These are phyloP conservation scores for Leccinellum albellum DNA, from an alignment of 768 basidiomycete genomes.

Conservation along the genomic window DNA sequence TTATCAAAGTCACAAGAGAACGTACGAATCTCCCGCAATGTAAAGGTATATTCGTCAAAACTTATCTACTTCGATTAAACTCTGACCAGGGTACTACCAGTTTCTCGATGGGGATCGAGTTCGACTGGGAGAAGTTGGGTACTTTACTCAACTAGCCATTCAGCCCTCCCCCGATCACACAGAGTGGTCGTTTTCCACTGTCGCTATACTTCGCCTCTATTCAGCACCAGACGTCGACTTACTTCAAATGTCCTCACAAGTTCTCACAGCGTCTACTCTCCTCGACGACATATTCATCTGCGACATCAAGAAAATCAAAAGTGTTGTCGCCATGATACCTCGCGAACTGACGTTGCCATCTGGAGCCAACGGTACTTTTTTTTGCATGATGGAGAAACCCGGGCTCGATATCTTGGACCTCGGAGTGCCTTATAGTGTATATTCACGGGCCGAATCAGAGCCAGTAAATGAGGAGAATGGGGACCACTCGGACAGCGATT, in stretches of 20 bases:
- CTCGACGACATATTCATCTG: slow-evolving; percentile 14
- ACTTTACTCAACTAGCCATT: slow-evolving; percentile 1
- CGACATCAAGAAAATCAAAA: slow-evolving; percentile 12
- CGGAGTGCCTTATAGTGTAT: background rate
- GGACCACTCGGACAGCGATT: too few relatives aligned
- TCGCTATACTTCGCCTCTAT: slow-evolving; percentile 21
- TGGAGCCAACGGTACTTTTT: slow-evolving; percentile 3
- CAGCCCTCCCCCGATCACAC: background rate
- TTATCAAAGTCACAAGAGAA: background rate
- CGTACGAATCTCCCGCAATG: slow-evolving; percentile 7
- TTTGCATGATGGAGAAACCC: slow-evolving; percentile 30
- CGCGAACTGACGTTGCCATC: background rate
- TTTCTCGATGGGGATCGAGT: background rate
- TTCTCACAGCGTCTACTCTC: slow-evolving; percentile 15
- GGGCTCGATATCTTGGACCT: slow-evolving; percentile 18
- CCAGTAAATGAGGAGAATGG: background rate
- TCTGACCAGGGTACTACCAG: background rate
- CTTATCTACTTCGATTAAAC: background rate
- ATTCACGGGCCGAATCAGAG: background rate
- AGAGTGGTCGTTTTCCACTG: background rate
- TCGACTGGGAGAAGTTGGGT: slow-evolving; percentile 23
- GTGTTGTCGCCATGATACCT: slow-evolving; percentile 28
- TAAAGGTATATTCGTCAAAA: slow-evolving; percentile 9
- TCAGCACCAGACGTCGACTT: slow-evolving; percentile 16
- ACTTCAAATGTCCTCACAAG: slow-evolving; percentile 15